Percentiles rank a stretch among this genome's conserved stretches.
Conservation (phyloP, 2,329 filamentous ascomycete species). For the Fusarium redolens region DNA sequence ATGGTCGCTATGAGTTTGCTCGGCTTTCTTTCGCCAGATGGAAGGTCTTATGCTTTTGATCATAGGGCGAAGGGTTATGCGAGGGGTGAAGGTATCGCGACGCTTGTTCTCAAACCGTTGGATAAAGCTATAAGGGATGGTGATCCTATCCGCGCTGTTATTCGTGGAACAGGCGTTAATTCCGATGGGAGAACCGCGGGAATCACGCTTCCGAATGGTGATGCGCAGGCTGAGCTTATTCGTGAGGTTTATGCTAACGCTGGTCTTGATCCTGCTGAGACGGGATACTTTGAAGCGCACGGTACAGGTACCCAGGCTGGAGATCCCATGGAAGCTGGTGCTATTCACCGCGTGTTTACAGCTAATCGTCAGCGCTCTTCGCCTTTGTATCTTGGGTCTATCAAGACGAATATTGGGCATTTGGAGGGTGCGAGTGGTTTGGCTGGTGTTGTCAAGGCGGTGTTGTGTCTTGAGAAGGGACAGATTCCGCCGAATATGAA, state of each 20-base stretch:
- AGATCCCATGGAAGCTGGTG: neutral
- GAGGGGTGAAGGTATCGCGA: constrained; percentile 3
- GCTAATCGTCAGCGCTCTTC: neutral
- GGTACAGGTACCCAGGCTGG: constrained; percentile 1
- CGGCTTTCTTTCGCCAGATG: neutral
- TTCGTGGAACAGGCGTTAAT: neutral
- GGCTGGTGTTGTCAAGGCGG: neutral
- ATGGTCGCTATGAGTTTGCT: constrained; percentile 1
- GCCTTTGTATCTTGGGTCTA: neutral
- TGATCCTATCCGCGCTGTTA: constrained; percentile 1
- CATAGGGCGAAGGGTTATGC: constrained; percentile 14
- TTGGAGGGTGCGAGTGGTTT: neutral
- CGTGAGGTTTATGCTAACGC: neutral
- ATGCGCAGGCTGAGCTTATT: neutral
- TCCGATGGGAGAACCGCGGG: neutral
- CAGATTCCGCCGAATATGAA: neutral
- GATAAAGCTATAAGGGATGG: neutral
- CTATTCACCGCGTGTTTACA: neutral
- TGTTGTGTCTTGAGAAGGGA: neutral
- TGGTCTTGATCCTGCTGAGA: neutral
- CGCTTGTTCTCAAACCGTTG: constrained; percentile 11
- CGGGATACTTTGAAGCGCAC: constrained; percentile 3
- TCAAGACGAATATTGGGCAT: neutral
- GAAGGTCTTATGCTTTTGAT: constrained; percentile 7
- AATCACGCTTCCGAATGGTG: neutral